A percentile compares a stretch with the other conserved stretches of the same genome.
phyloP scores from a whole-genome alignment of 305 asterid species.

The Plantago lanceolata region DNA sequence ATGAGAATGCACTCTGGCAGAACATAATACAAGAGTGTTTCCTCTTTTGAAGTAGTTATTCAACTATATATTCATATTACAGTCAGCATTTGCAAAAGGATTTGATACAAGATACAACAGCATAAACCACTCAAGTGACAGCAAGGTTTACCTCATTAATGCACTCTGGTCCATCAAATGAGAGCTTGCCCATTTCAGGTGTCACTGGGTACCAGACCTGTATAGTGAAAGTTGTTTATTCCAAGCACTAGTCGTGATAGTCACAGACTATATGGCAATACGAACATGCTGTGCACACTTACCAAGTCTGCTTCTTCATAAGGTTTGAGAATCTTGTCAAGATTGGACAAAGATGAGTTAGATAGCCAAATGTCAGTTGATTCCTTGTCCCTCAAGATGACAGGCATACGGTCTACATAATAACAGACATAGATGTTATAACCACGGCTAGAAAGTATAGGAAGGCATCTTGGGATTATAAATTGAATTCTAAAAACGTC shows the following conservation, averaged over 20 bases:
- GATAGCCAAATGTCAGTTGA: conserved; percentile 63
- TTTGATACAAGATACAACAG: background rate
- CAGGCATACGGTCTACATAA: conserved; percentile 91
- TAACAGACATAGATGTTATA: conserved; percentile 13
- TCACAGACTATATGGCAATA: conserved; percentile 2
- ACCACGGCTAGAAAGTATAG: conserved; percentile 4
- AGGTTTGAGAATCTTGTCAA: conserved; percentile 64
- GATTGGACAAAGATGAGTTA: conserved; percentile 50
- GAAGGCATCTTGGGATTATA: background rate
- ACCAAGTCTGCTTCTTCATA: conserved; percentile 77
- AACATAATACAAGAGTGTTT: too few species aligned
- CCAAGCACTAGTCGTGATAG: background rate
- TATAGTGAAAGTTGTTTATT: conserved; percentile 16
- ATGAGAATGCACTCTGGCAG: too few species aligned
- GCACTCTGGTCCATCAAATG: conserved; percentile 84
- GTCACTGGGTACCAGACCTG: conserved; percentile 94
- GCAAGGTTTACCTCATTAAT: conserved; percentile 58
- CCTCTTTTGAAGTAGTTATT: too few species aligned
- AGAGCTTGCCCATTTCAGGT: conserved; percentile 80
- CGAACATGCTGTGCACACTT: conserved; percentile 17
- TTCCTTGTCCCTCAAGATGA: conserved; percentile 71
- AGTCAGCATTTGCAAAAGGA: background rate
- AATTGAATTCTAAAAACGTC: background rate
- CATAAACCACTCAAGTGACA: background rate
- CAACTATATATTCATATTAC: background rate